Base-by-base conservation (phyloP, 1,284 basidiomycete species). In the Papiliotrema nemorosa region DNA sequence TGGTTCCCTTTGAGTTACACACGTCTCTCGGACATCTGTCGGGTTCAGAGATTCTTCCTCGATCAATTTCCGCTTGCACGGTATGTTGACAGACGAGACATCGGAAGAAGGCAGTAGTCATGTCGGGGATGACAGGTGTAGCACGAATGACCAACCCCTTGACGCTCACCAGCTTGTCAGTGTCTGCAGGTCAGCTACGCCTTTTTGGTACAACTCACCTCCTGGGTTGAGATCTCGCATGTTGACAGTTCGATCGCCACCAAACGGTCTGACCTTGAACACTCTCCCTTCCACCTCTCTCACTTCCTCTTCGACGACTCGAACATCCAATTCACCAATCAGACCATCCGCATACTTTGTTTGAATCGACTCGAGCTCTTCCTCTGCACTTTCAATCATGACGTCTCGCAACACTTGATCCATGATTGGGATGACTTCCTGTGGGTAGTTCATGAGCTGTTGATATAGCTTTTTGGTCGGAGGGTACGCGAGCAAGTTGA, bases 91-190 rank as follows among this genome's bases (percentile, higher is more conserved):
- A 98, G 35, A 86, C 87, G n/a, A 90, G 78, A 76, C 94, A 98
- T 42, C 93, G 88, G 84, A 98, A 98, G 79, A 98, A 98, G 27
- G 93, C 94, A 66, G 84, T 38, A 26, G 36, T 48, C 96, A 98
- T 98, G 74, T 98, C 94, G 2, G 96, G 94, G 52, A 98, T 97
- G 66, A 98, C 87, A 3, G 94, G 90, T 0, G 94, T 97, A 0
- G 92, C 90, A 36, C 96, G 88, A 61, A 98, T 98, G 59, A 98
- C 92, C 5, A 98, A 83, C 47, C 96, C 94, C 70, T 94, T 97
- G 76, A 98, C 86, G 46, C 85, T 87, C 24, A 97, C 88, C 34
- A 98, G 84, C 74, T 97, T 94, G 79, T 97, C 92, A 57, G 93
- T 96, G 67, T 97, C 92, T 93, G 22, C 47, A n/a, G n/a, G 48